phyloP scores from a whole-genome alignment of 1,284 basidiomycete genomes.

The Ceratobasidium sp. region DNA sequence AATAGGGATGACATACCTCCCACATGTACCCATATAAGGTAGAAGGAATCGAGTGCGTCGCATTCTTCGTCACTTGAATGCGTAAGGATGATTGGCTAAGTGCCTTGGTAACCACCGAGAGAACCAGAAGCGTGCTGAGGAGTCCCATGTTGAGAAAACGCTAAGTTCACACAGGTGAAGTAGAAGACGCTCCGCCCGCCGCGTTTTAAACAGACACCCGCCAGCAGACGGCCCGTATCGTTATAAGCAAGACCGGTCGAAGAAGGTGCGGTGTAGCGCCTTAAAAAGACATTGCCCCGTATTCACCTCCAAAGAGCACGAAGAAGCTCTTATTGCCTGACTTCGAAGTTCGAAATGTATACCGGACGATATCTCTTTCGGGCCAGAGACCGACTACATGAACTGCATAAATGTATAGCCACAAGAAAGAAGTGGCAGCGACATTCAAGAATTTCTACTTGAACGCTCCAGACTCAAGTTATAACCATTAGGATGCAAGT shows the following conservation, averaged over 20 bases:
- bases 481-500: no score
- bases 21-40: conserved; percentile 46
- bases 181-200: no score
- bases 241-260: no score
- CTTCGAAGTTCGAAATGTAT: background rate
- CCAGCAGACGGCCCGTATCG: no score
- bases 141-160: background rate
- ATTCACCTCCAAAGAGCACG: background rate
- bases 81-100: conserved; percentile 29
- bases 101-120: conserved; percentile 13
- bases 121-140: background rate
- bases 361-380: background rate
- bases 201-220: no score
- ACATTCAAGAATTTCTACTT: no score
- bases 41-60: conserved; percentile 41
- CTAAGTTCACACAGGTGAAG: no score
- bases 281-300: no score
- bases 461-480: no score
- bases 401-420: no score
- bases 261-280: no score
- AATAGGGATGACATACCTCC: conserved; percentile 16
- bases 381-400: background rate
- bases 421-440: no score
- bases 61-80: conserved; percentile 40
- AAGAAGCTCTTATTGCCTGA: background rate